A percentile compares a stretch with the other conserved stretches of the same genome.
Conservation (phyloP, 2,329 filamentous ascomycete genomes). For the Setomelanomma holmii region DNA sequence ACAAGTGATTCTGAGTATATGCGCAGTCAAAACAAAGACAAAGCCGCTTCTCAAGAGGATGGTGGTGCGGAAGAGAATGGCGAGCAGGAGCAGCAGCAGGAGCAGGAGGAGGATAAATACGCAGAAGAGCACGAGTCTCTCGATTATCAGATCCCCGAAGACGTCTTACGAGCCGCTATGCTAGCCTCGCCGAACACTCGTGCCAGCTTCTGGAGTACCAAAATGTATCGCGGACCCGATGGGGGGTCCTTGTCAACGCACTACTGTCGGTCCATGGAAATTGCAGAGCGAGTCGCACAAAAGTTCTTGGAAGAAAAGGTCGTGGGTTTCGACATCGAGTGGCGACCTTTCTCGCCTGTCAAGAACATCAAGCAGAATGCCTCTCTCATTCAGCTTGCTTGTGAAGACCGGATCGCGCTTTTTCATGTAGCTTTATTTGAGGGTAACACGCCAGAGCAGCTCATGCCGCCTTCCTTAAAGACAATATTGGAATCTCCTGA, state of each 20-base stretch:
- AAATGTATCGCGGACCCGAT: constrained; percentile 66
- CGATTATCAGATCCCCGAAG: constrained; percentile 42
- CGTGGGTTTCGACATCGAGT: constrained; percentile 91
- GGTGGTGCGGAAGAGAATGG: background rate
- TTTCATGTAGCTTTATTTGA: constrained; percentile 73
- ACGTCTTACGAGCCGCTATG: constrained; percentile 36
- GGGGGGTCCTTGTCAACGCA: constrained; percentile 70
- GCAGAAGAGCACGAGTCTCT: constrained; percentile 31
- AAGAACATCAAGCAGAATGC: constrained; percentile 77
- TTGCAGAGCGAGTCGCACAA: constrained; percentile 71
- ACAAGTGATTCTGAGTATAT: constrained; percentile 6
- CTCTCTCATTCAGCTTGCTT: constrained; percentile 84
- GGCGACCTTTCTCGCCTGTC: constrained; percentile 60
- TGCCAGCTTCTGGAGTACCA: constrained; percentile 69
- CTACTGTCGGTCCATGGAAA: constrained; percentile 74
- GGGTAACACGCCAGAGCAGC: constrained; percentile 54
- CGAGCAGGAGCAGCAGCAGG: too few species aligned
- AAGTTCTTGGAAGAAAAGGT: constrained; percentile 74
- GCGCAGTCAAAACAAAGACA: constrained; percentile 1
- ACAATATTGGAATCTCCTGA: constrained; percentile 73
- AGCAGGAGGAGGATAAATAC: background rate
- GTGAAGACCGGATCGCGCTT: constrained; percentile 75
- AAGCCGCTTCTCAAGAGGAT: constrained; percentile 1
- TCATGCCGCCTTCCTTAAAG: constrained; percentile 74
- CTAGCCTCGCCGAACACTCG: constrained; percentile 37